Percentiles rank a stretch among this genome's conserved stretches.
phyloP scores from a whole-genome alignment of 164 flowering plant genomes.

The Liriodendron chinense region DNA sequence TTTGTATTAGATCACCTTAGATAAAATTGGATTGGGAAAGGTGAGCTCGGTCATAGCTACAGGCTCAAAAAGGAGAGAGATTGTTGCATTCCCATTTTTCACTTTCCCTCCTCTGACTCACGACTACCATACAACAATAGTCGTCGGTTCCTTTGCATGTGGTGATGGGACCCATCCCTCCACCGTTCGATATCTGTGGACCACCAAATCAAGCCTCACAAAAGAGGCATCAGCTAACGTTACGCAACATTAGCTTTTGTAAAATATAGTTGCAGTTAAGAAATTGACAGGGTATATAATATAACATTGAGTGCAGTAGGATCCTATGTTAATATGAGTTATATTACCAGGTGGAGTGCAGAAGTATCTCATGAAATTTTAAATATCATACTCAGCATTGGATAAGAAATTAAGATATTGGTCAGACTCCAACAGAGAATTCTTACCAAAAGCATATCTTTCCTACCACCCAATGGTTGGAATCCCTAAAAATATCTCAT shows the following conservation, averaged over 20 bases:
- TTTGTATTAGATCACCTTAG: too few species aligned
- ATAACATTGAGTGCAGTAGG: not conserved
- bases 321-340: not conserved
- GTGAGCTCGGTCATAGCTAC: too few species aligned
- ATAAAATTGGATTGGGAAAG: too few species aligned
- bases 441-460: not conserved
- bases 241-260: not conserved
- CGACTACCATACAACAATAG: too few species aligned
- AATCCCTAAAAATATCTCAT: not conserved
- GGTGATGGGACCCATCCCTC: too few species aligned
- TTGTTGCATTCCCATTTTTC: too few species aligned
- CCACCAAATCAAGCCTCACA: not conserved
- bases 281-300: not conserved
- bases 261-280: not conserved
- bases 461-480: not conserved
- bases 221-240: not conserved
- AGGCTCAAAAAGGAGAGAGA: too few species aligned
- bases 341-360: not conserved
- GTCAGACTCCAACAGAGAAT: not conserved
- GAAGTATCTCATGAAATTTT: not conserved
- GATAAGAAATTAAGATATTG: not conserved
- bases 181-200: not conserved
- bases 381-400: not conserved
- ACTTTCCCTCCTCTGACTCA: too few species aligned
- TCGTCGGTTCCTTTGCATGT: too few species aligned